A percentile compares a stretch with the other conserved stretches of the same genome.
Evolutionary conservation across 78 protist species (phyloP).

Genomic region (Capsaspora owczarzaki): DNA sequence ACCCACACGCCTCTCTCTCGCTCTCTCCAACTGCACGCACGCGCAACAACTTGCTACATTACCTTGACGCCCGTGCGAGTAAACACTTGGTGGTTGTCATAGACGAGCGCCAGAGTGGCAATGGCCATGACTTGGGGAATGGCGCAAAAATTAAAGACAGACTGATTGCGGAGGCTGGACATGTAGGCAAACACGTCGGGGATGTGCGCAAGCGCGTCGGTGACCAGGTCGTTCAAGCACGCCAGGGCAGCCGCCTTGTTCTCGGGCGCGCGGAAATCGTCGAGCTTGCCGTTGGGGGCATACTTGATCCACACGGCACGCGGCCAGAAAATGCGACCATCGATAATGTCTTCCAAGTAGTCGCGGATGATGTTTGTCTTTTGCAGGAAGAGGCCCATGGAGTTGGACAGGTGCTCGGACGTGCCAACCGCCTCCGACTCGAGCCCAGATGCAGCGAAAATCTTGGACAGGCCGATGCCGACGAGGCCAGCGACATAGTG

Average conservation of each 20-base stretch:
- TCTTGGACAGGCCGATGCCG: slow-evolving; percentile 80
- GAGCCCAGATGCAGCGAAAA: slow-evolving; percentile 67
- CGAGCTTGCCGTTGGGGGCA: slow-evolving; percentile 5
- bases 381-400: slow-evolving; percentile 91
- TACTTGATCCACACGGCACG: slow-evolving; percentile 39
- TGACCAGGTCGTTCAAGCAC: slow-evolving; percentile 78
- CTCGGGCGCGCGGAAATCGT: slow-evolving; percentile 12
- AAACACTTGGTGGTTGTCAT: slow-evolving; percentile 75
- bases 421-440: slow-evolving; percentile 36
- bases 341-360: slow-evolving; percentile 77
- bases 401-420: slow-evolving; percentile 43
- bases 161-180: slow-evolving; percentile 31
- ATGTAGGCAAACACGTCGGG: slow-evolving; percentile 67
- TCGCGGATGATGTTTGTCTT: slow-evolving; percentile 92
- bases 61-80: no score
- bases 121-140: slow-evolving; percentile 96
- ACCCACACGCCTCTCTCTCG: no score
- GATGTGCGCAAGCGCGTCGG: slow-evolving; percentile 74
- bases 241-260: slow-evolving; percentile 47
- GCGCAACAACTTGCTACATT: no score
- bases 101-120: slow-evolving; percentile 73
- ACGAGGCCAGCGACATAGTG: slow-evolving; percentile 94
- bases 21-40: no score
- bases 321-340: slow-evolving; percentile 87
- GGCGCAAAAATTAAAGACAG: slow-evolving; percentile 80